Percentiles rank a stretch among this genome's conserved stretches.
Evolutionary conservation across 371 early-diverging fungal species (phyloP).

Genomic region (Smittium culicis): DNA sequence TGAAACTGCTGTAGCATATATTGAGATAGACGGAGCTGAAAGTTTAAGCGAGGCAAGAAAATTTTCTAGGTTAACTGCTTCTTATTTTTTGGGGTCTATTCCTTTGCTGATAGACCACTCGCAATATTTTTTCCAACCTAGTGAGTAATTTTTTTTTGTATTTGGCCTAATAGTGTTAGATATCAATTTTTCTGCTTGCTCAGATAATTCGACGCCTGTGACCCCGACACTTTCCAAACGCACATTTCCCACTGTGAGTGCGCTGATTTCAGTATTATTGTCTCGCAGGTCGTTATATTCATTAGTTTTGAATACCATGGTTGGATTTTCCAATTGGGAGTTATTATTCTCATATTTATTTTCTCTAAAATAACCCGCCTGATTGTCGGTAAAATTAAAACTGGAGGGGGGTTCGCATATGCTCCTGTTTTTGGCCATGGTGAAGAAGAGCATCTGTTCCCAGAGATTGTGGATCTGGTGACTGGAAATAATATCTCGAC

Average conservation of each 20-base stretch:
- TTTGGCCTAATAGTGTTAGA: background rate
- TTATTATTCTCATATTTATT: background rate
- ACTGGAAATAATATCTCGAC: background rate
- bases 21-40: background rate
- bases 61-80: background rate
- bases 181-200: background rate
- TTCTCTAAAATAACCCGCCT: background rate
- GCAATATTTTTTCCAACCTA: background rate
- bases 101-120: background rate
- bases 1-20: conserved; percentile 8
- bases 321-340: background rate
- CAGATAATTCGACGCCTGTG: background rate
- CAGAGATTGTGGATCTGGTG: background rate
- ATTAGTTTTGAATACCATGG: background rate
- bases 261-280: background rate
- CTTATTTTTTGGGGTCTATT: conserved; percentile 2
- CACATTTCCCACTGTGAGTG: background rate
- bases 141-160: background rate
- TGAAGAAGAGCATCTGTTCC: background rate
- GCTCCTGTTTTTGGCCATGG: background rate
- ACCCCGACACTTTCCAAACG: background rate
- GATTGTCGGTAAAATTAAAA: background rate
- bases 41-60: conserved; percentile 3
- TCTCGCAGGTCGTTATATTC: background rate
- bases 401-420: background rate